Evolutionary conservation across 2,329 filamentous ascomycete species (phyloP).

Genomic region (Fusarium marasasianum): DNA sequence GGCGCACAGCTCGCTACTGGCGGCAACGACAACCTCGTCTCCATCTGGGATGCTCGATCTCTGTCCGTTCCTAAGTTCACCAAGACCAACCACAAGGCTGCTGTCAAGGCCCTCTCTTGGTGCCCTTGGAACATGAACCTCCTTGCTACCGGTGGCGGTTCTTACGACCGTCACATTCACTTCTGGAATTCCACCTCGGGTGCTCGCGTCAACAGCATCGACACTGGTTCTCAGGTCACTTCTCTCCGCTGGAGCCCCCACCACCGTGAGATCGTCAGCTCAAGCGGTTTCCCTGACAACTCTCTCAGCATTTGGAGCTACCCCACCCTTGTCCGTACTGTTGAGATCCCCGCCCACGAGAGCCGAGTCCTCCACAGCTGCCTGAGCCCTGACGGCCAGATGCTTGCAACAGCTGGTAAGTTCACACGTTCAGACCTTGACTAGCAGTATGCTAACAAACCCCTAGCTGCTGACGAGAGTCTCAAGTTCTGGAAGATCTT

Average conservation of each 20-base stretch:
- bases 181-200: constrained; percentile 99
- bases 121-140: constrained; percentile 99
- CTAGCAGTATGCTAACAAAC: constrained; percentile 10
- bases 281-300: constrained; percentile 98
- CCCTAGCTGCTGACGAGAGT: constrained; percentile 86
- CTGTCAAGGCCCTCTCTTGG: constrained; percentile 98
- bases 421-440: constrained; percentile 1
- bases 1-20: constrained; percentile 96
- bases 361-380: constrained; percentile 96
- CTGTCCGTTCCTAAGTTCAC: constrained; percentile 96
- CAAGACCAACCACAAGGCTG: constrained; percentile 99
- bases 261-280: constrained; percentile 98
- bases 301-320: constrained; percentile 99
- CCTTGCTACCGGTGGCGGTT: constrained; percentile 93
- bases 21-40: constrained; percentile 98
- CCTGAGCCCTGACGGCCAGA: constrained; percentile 96
- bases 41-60: constrained; percentile 97
- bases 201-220: constrained; percentile 97
- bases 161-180: constrained; percentile 97
- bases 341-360: constrained; percentile 98
- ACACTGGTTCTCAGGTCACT: constrained; percentile 97
- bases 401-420: constrained; percentile 90
- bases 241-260: constrained; percentile 95
- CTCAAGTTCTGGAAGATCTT: constrained; percentile 99
- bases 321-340: constrained; percentile 93